Evolutionary conservation across 2,329 filamentous ascomycete species (phyloP).

Genomic region (Diaporthe sp.): DNA sequence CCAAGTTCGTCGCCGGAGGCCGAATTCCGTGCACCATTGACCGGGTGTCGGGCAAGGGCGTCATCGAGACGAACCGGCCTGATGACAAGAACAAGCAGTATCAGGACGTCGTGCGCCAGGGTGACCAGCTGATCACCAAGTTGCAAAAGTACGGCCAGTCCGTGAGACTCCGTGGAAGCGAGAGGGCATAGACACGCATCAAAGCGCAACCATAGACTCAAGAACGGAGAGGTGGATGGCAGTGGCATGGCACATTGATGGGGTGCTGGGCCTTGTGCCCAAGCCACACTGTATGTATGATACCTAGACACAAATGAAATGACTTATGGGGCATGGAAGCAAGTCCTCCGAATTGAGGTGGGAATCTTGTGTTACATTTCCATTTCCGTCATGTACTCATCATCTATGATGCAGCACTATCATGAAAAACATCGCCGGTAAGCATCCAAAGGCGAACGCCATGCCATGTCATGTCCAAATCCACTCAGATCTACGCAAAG

Average conservation of each 20-base stretch:
- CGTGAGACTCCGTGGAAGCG: slow-evolving; percentile 92
- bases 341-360: slow-evolving; percentile 2
- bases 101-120: slow-evolving; percentile 96
- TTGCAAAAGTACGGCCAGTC: slow-evolving; percentile 99
- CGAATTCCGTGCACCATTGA: slow-evolving; percentile 98
- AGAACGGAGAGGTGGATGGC: background rate
- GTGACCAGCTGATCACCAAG: slow-evolving; percentile 98
- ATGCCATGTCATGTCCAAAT: slow-evolving; percentile 34
- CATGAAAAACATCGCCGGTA: slow-evolving; percentile 7
- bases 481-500: background rate
- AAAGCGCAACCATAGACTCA: background rate
- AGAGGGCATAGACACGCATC: slow-evolving; percentile 76
- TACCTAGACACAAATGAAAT: slow-evolving; percentile 40
- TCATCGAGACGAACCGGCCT: slow-evolving; percentile 97
- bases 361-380: slow-evolving; percentile 18
- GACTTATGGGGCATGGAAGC: slow-evolving; percentile 29
- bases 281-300: slow-evolving; percentile 40
- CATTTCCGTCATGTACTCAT: slow-evolving; percentile 14
- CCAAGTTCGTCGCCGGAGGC: slow-evolving; percentile 95
- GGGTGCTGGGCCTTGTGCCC: background rate
- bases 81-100: slow-evolving; percentile 99
- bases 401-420: slow-evolving; percentile 16
- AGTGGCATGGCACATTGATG: slow-evolving; percentile 3
- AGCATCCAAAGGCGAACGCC: slow-evolving; percentile 17
- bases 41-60: slow-evolving; percentile 93